phyloP scores from a whole-genome alignment of 106 monocot genomes.

The Dendrobium nobile region DNA sequence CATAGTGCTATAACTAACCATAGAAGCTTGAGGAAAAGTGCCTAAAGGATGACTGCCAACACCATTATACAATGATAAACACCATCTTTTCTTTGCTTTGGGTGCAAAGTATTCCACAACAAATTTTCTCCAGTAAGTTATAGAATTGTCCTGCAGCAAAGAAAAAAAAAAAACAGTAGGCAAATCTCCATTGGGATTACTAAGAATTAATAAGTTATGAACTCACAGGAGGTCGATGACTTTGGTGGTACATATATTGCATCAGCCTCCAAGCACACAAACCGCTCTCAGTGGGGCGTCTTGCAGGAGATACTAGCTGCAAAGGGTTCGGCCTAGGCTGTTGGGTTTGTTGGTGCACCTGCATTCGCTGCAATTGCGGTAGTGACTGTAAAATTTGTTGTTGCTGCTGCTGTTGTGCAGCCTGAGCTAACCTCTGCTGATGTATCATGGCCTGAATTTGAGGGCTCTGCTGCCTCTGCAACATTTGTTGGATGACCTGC shows the following conservation, averaged over 20 bases:
- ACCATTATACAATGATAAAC: constrained; percentile 74
- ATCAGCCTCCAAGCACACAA: constrained; percentile 74
- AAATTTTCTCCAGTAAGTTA: constrained; percentile 91
- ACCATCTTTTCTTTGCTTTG: constrained; percentile 82
- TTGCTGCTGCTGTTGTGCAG: constrained; percentile 30
- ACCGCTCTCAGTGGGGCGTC: constrained; percentile 46
- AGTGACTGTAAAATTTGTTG: constrained; percentile 69
- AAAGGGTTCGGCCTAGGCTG: constrained; percentile 38
- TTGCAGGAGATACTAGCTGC: constrained; percentile 39
- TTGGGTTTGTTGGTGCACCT: constrained; percentile 47
- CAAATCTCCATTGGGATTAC: neutral
- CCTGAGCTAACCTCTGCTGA: constrained; percentile 49
- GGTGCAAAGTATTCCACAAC: constrained; percentile 84
- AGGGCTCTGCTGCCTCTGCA: constrained; percentile 63
- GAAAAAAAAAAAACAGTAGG: neutral
- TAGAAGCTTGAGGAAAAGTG: constrained; percentile 65
- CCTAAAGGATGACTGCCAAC: constrained; percentile 55
- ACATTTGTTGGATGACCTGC: constrained; percentile 57
- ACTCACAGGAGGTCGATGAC: constrained; percentile 66
- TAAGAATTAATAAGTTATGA: constrained; percentile 9
- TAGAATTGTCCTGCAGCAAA: constrained; percentile 64
- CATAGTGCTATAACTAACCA: constrained; percentile 41
- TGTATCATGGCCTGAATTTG: constrained; percentile 78
- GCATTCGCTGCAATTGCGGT: constrained; percentile 56
- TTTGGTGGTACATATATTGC: constrained; percentile 94